Percentiles rank a stretch among this genome's conserved stretches.
phyloP scores from a whole-genome alignment of 768 basidiomycete genomes.

The Phylloporus sp. region DNA sequence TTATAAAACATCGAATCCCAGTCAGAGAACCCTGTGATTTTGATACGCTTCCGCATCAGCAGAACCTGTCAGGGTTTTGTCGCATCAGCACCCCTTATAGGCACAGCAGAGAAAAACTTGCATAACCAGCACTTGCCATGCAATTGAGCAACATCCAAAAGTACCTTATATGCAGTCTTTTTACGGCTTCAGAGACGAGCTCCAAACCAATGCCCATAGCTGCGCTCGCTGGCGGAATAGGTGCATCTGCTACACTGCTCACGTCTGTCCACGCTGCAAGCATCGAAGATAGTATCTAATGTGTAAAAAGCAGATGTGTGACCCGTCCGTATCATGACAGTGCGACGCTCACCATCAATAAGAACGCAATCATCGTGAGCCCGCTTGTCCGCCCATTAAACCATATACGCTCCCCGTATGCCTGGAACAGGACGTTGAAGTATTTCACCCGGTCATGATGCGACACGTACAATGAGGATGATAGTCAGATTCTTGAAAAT shows the following conservation, averaged over 20 bases:
- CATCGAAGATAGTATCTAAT: slow-evolving; percentile 82
- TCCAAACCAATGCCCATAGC: slow-evolving; percentile 27
- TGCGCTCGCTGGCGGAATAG: slow-evolving; percentile 24
- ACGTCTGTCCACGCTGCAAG: slow-evolving; percentile 96
- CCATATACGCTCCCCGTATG: slow-evolving; percentile 97
- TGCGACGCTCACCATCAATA: slow-evolving; percentile 69
- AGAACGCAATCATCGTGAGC: slow-evolving; percentile 83
- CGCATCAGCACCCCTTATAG: slow-evolving; percentile 3
- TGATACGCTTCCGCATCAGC: slow-evolving; percentile 95
- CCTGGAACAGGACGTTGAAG: slow-evolving; percentile 40
- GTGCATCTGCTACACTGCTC: slow-evolving; percentile 35
- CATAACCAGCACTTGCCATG: slow-evolving; percentile 83
- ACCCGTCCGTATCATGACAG: neutral
- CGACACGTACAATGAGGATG: slow-evolving; percentile 78
- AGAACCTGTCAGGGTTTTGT: slow-evolving; percentile 57
- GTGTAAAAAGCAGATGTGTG: neutral
- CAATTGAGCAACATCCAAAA: slow-evolving; percentile 97
- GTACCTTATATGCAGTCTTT: slow-evolving; percentile 74
- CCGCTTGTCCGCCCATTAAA: slow-evolving; percentile 87
- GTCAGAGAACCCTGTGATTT: slow-evolving; percentile 90
- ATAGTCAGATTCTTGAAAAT: slow-evolving; percentile 99
- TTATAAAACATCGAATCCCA: slow-evolving; percentile 99
- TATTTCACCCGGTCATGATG: neutral
- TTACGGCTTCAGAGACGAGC: slow-evolving; percentile 43
- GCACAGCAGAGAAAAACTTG: slow-evolving; percentile 35